phyloP scores from a whole-genome alignment of 2,329 filamentous ascomycete genomes.

The Fusarium oligoseptatum region DNA sequence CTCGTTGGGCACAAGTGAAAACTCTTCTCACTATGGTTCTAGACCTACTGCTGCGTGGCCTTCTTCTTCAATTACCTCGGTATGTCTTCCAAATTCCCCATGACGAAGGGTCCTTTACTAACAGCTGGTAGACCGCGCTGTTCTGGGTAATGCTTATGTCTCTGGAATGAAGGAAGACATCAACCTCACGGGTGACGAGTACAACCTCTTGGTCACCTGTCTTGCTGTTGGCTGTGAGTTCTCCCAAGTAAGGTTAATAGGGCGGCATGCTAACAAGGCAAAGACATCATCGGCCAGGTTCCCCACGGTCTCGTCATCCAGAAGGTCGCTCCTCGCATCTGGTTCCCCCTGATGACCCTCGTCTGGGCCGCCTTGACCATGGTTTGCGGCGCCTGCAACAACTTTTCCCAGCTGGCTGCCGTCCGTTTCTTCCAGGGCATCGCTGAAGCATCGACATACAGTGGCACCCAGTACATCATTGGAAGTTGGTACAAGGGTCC shows the following conservation, averaged over 20 bases:
- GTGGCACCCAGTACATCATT: slow-evolving; percentile 51
- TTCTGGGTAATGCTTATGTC: slow-evolving; percentile 57
- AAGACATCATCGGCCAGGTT: slow-evolving; percentile 56
- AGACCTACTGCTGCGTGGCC: background rate
- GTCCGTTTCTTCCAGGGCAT: slow-evolving; percentile 46
- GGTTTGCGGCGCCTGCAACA: slow-evolving; percentile 40
- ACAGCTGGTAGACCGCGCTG: slow-evolving; percentile 21
- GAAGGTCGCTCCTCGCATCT: slow-evolving; percentile 62
- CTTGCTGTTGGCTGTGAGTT: slow-evolving; percentile 43
- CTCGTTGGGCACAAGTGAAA: background rate
- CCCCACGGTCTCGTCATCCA: slow-evolving; percentile 61
- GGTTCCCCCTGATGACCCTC: slow-evolving; percentile 62
- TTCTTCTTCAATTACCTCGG: background rate
- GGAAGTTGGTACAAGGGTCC: slow-evolving; percentile 65
- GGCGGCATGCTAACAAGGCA: no score
- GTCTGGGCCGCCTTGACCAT: slow-evolving; percentile 63
- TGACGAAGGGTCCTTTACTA: background rate
- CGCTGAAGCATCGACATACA: slow-evolving; percentile 45
- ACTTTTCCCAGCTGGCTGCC: slow-evolving; percentile 41
- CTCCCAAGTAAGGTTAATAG: no score
- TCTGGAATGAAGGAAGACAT: slow-evolving; percentile 59
- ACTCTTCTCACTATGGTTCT: background rate
- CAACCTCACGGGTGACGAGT: slow-evolving; percentile 56
- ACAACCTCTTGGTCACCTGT: slow-evolving; percentile 43
- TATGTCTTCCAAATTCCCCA: background rate